Conservation (phyloP, 2,329 filamentous ascomycete species). For the Hymenoscyphus scutula region DNA sequence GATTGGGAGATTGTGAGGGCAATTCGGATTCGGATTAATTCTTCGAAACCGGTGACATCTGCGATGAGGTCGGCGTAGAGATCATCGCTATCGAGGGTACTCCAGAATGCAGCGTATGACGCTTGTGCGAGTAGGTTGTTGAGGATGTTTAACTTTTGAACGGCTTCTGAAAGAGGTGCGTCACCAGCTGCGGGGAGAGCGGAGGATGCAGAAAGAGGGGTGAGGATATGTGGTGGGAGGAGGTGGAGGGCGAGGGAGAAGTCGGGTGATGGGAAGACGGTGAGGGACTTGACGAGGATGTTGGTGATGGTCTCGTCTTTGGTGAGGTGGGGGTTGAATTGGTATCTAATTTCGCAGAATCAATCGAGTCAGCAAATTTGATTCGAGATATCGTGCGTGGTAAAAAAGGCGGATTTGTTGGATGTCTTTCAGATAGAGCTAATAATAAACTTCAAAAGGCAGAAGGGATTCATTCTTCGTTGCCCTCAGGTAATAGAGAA, state of each 20-base stretch:
- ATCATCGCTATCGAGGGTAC: slow-evolving; percentile 87
- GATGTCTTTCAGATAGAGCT: slow-evolving; percentile 67
- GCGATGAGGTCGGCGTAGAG: slow-evolving; percentile 93
- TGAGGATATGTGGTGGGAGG: slow-evolving; percentile 78
- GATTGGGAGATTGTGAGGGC: slow-evolving; percentile 81
- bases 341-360: slow-evolving; percentile 69
- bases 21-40: slow-evolving; percentile 86
- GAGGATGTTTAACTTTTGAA: slow-evolving; percentile 65
- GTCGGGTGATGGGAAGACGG: slow-evolving; percentile 93
- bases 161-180: slow-evolving; percentile 75
- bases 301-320: slow-evolving; percentile 98
- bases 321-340: slow-evolving; percentile 98
- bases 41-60: slow-evolving; percentile 93
- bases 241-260: slow-evolving; percentile 94
- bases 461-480: slow-evolving; percentile 56
- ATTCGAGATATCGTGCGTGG: not conserved
- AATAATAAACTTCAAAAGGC: slow-evolving; percentile 66
- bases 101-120: slow-evolving; percentile 92
- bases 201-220: slow-evolving; percentile 50
- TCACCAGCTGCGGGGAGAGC: slow-evolving; percentile 58
- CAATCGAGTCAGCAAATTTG: slow-evolving; percentile 19
- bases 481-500: slow-evolving; percentile 97
- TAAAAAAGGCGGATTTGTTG: slow-evolving; percentile 13
- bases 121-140: slow-evolving; percentile 82
- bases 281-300: slow-evolving; percentile 96